Evolutionary conservation across 75 land plant genomes (phyloP).

Genomic region (Isoetes taiwanensis): DNA sequence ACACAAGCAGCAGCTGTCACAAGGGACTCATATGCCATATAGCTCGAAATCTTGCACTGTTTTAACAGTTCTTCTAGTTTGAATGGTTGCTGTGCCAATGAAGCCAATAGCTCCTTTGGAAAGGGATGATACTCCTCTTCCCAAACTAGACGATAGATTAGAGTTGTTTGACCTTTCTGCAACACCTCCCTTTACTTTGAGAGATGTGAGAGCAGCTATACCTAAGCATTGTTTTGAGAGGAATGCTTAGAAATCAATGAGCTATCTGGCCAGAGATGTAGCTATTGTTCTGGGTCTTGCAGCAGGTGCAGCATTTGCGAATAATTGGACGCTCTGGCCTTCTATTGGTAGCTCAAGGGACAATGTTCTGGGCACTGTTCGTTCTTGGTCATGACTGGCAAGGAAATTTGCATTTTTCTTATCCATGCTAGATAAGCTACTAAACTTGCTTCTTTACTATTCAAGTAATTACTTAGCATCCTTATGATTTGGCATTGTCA

Average conservation of each 20-base stretch:
- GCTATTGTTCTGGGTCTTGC: constrained; percentile 55
- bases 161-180: constrained; percentile 38
- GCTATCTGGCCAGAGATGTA: constrained; percentile 72
- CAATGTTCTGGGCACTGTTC: constrained; percentile 97
- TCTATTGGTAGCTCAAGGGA: constrained; percentile 92
- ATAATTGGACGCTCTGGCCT: constrained; percentile 75
- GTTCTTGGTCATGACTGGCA: constrained; percentile 97
- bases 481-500: too few species aligned
- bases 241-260: constrained; percentile 64
- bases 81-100: too few species aligned
- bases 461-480: too few species aligned
- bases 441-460: background rate
- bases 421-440: background rate
- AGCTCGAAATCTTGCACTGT: too few species aligned
- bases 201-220: constrained; percentile 72
- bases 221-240: constrained; percentile 95
- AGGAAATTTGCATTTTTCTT: background rate
- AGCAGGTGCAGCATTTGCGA: constrained; percentile 45
- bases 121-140: too few species aligned
- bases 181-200: constrained; percentile 64
- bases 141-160: too few species aligned
- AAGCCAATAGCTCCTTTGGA: too few species aligned
- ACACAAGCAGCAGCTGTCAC: too few species aligned
- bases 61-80: too few species aligned
- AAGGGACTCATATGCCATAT: too few species aligned